phyloP scores from a whole-genome alignment of 768 basidiomycete species.

The Termitomyces sp. region DNA sequence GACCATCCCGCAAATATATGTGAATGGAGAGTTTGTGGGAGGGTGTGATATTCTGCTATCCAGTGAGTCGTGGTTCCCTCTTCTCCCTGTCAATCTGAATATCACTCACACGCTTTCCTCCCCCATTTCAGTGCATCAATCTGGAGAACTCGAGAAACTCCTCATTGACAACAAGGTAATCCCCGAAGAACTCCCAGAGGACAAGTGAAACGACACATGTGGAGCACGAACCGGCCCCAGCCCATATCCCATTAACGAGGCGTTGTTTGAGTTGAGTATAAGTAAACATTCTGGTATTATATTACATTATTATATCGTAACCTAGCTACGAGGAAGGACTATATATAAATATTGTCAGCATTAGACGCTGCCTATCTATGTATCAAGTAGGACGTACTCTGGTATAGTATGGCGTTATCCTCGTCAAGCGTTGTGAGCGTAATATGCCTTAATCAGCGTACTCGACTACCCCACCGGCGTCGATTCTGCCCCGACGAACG shows the following conservation, averaged over 20 bases:
- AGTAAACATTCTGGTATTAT: neutral
- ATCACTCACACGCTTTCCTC: neutral
- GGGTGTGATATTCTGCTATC: constrained; percentile 93
- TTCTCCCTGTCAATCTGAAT: constrained; percentile 5
- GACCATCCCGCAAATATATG: constrained; percentile 93
- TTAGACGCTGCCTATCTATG: constrained; percentile 2
- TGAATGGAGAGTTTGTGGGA: constrained; percentile 94
- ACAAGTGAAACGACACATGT: neutral
- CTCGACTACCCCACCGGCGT: constrained; percentile 54
- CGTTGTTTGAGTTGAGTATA: constrained; percentile 3
- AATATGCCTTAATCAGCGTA: constrained; percentile 25
- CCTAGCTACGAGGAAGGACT: neutral
- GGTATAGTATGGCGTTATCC: constrained; percentile 1
- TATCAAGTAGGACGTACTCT: constrained; percentile 7
- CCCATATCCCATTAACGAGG: neutral
- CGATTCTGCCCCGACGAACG: constrained; percentile 51
- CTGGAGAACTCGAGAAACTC: constrained; percentile 85
- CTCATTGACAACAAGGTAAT: constrained; percentile 71
- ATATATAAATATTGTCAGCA: constrained; percentile 2
- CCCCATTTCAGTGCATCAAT: constrained; percentile 80
- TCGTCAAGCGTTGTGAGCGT: no score
- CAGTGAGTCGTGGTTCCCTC: constrained; percentile 53
- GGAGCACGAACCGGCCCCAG: neutral
- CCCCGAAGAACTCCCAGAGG: constrained; percentile 36
- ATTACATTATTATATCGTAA: neutral